These are phyloP conservation scores for Misopates orontium DNA, from an alignment of 257 asterid genomes.

Conservation along the genomic window DNA sequence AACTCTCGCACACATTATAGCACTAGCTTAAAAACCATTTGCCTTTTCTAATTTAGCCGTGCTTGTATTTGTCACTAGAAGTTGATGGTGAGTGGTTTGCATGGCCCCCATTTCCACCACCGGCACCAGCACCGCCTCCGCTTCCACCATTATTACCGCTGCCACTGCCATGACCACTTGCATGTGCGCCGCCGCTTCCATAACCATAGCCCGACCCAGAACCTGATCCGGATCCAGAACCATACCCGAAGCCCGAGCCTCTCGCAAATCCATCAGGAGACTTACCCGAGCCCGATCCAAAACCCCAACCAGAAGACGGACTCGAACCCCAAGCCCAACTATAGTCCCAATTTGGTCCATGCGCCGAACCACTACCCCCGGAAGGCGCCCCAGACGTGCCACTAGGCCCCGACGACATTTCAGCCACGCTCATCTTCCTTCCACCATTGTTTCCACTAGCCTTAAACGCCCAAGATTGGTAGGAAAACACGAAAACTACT, in stretches of 20 bases:
- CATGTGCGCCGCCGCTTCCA: constrained; percentile 47
- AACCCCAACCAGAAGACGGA: constrained; percentile 63
- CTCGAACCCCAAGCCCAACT: constrained; percentile 56
- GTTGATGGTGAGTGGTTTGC: background rate
- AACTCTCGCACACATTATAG: background rate
- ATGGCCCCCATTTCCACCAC: constrained; percentile 14
- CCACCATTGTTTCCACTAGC: constrained; percentile 15
- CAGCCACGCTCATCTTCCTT: constrained; percentile 18
- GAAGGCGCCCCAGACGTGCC: constrained; percentile 28
- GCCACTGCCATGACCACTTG: constrained; percentile 44
- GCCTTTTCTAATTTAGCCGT: constrained; percentile 21
- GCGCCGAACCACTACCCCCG: constrained; percentile 46
- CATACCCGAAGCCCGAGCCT: constrained; percentile 48
- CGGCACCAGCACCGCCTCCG: constrained; percentile 28
- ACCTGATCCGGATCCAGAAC: constrained; percentile 40
- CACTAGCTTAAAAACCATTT: background rate
- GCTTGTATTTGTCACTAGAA: constrained; percentile 22
- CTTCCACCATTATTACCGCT: constrained; percentile 29
- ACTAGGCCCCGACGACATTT: constrained; percentile 17
- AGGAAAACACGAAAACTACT: constrained; percentile 29
- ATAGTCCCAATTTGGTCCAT: constrained; percentile 48
- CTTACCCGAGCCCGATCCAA: constrained; percentile 56
- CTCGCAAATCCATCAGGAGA: constrained; percentile 45
- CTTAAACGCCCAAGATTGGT: constrained; percentile 21
- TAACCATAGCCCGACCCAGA: constrained; percentile 47